Conservation (phyloP, 169 alveolate genomes). For the Cryptosporidium meleagridis region DNA sequence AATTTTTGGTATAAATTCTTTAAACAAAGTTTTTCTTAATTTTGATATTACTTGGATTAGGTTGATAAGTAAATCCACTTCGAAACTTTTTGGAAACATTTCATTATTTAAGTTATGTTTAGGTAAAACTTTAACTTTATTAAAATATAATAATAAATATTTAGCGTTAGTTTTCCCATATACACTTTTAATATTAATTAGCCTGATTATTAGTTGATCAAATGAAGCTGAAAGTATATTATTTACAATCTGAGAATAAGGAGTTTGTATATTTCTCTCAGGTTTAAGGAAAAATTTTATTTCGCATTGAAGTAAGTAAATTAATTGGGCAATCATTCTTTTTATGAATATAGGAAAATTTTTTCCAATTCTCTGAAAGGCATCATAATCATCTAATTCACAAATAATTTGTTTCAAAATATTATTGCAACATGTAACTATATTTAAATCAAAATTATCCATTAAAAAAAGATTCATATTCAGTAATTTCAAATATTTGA, state of each 20-base stretch:
- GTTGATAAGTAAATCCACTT: not conserved
- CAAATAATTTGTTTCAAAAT: slow-evolving; percentile 21
- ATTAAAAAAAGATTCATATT: slow-evolving; percentile 31
- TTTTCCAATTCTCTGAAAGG: not conserved
- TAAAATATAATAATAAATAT: not conserved
- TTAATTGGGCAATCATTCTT: slow-evolving; percentile 30
- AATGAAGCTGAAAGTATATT: slow-evolving; percentile 9
- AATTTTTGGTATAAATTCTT: not conserved
- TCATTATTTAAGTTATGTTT: not conserved
- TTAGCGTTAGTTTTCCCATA: slow-evolving; percentile 7
- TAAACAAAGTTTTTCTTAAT: slow-evolving; percentile 4
- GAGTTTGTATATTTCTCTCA: not conserved
- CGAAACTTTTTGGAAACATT: not conserved
- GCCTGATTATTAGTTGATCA: slow-evolving; percentile 4
- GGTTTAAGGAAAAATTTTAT: not conserved
- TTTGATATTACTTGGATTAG: not conserved
- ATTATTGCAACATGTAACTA: slow-evolving; percentile 18
- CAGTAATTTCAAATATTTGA: slow-evolving; percentile 31
- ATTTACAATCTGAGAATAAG: not conserved
- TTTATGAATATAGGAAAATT: slow-evolving; percentile 3
- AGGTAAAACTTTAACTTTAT: not conserved
- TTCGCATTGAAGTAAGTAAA: slow-evolving; percentile 32
- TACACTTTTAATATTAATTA: slow-evolving; percentile 5
- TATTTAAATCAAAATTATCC: not conserved
- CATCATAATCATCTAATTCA: slow-evolving; percentile 40